Conservation (phyloP, 1,139 yeast genomes). For the Spencermartinsiella ligniputridi region DNA sequence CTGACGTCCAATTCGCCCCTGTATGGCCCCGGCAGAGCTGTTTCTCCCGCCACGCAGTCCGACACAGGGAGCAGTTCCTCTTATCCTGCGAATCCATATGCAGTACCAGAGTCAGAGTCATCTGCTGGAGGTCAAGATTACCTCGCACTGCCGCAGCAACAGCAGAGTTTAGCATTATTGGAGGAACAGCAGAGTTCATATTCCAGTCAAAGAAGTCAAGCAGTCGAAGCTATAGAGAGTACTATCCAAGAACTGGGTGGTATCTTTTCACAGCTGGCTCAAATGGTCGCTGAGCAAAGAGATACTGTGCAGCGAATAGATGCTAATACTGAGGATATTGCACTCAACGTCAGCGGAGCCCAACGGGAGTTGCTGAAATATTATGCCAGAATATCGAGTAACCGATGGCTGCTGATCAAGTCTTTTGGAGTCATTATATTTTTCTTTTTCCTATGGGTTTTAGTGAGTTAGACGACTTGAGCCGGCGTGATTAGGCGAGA, state of each 20-base stretch:
- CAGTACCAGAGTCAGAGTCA: conserved; percentile 27
- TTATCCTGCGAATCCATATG: conserved; percentile 34
- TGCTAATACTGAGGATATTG: conserved; percentile 89
- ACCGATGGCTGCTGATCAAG: conserved; percentile 87
- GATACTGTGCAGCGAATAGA: conserved; percentile 94
- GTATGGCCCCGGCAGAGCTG: conserved; percentile 13
- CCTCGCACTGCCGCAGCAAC: conserved; percentile 66
- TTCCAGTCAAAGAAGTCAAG: conserved; percentile 76
- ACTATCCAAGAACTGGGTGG: conserved; percentile 97
- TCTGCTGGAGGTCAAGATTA: conserved; percentile 25
- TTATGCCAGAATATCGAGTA: conserved; percentile 81
- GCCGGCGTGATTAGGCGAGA: background rate
- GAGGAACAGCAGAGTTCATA: conserved; percentile 72
- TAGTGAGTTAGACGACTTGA: conserved; percentile 22
- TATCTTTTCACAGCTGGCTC: conserved; percentile 88
- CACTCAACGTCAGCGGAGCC: conserved; percentile 85
- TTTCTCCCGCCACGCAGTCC: conserved; percentile 8
- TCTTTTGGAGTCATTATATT: conserved; percentile 78
- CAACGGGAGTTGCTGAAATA: conserved; percentile 90
- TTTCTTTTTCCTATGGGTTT: conserved; percentile 30
- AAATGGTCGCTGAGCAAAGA: conserved; percentile 97
- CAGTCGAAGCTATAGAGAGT: conserved; percentile 92
- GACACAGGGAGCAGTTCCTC: conserved; percentile 6
- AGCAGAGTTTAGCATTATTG: conserved; percentile 56
- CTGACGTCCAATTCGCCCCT: conserved; percentile 23